Evolutionary conservation across 2,329 filamentous ascomycete genomes (phyloP).

Genomic region (Penicillium nordicum): DNA sequence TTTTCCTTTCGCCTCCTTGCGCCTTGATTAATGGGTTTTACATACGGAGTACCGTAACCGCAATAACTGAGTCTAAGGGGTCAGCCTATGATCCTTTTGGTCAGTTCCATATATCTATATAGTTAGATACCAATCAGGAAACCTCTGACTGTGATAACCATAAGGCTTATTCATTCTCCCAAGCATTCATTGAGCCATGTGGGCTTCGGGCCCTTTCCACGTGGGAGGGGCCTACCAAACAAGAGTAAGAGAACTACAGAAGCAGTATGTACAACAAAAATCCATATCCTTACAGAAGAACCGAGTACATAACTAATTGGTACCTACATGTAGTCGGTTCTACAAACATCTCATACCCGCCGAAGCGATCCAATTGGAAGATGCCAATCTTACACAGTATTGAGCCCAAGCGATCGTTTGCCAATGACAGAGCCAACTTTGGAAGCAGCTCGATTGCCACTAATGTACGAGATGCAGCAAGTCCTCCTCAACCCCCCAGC

Average conservation of each 20-base stretch:
- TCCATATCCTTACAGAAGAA: not conserved
- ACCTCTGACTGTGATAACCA: not conserved
- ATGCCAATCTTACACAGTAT: not conserved
- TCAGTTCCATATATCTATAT: not conserved
- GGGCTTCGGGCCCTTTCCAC: not conserved
- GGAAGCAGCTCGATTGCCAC: not conserved
- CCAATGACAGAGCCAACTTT: not conserved
- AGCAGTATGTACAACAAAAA: not conserved
- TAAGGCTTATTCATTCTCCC: not conserved
- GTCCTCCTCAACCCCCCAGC: not conserved
- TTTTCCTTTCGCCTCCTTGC: not conserved
- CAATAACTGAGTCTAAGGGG: not conserved
- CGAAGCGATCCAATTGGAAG: not conserved
- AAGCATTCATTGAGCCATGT: slow-evolving; percentile 1
- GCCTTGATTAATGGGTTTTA: not conserved
- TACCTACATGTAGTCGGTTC: not conserved
- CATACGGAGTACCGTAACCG: not conserved
- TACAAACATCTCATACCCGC: not conserved
- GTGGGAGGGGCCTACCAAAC: not conserved
- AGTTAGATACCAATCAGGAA: not conserved
- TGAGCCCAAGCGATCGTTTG: not conserved
- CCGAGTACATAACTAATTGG: not conserved
- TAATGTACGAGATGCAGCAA: slow-evolving; percentile 9
- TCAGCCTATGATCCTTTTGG: not conserved
- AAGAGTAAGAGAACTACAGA: not conserved